Evolutionary conservation across 2,329 filamentous ascomycete species (phyloP).

Genomic region (Fusarium armeniacum): DNA sequence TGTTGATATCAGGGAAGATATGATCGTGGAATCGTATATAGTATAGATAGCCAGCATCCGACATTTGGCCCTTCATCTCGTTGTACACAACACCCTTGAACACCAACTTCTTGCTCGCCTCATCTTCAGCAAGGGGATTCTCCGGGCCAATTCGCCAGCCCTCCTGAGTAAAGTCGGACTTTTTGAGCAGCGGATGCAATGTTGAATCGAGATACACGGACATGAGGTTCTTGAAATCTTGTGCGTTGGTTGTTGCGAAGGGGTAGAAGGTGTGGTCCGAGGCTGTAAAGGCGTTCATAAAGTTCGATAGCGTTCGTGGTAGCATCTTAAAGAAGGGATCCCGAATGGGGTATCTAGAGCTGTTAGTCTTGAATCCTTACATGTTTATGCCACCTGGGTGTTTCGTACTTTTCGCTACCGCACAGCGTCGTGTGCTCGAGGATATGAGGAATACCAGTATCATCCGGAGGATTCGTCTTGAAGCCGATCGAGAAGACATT

Average conservation of each 20-base stretch:
- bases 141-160: constrained; percentile 97
- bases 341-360: constrained; percentile 88
- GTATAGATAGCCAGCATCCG: constrained; percentile 94
- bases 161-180: constrained; percentile 94
- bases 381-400: not conserved
- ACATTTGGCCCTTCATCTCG: constrained; percentile 99
- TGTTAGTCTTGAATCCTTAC: constrained; percentile 47
- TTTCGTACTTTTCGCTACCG: constrained; percentile 85
- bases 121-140: constrained; percentile 75
- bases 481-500: constrained; percentile 99
- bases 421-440: constrained; percentile 97
- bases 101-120: constrained; percentile 77
- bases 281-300: constrained; percentile 99
- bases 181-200: constrained; percentile 87
- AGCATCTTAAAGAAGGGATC: constrained; percentile 99
- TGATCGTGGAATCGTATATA: constrained; percentile 96
- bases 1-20: constrained; percentile 93
- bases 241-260: constrained; percentile 94
- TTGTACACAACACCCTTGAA: constrained; percentile 99
- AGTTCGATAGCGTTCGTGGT: constrained; percentile 96
- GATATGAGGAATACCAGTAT: constrained; percentile 96
- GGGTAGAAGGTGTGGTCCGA: constrained; percentile 98
- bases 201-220: constrained; percentile 97
- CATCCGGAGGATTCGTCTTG: constrained; percentile 98
- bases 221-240: constrained; percentile 96